Conservation (phyloP, 1,139 yeast genomes). For the Zygotorulaspora mrakii region DNA sequence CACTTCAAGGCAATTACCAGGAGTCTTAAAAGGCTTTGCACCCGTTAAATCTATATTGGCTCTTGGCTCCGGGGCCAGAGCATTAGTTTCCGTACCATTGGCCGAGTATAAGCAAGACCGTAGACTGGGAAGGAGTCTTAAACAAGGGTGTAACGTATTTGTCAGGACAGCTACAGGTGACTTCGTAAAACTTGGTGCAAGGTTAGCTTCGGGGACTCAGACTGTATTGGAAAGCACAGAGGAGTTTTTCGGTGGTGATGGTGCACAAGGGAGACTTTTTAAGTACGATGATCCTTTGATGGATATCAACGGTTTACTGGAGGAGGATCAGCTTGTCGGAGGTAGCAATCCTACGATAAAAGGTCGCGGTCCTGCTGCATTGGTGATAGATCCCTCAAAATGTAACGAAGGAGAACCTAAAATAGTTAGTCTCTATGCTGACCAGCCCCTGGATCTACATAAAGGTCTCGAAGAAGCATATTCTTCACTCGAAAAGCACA, state of each 20-base stretch:
- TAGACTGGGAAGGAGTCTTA: slow-evolving; percentile 62
- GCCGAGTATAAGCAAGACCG: slow-evolving; percentile 74
- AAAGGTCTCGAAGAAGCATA: slow-evolving; percentile 76
- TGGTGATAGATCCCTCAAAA: slow-evolving; percentile 30
- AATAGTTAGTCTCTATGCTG: slow-evolving; percentile 71
- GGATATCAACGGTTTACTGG: slow-evolving; percentile 24
- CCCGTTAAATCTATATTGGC: slow-evolving; percentile 75
- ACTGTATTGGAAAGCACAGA: slow-evolving; percentile 77
- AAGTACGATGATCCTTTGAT: slow-evolving; percentile 18
- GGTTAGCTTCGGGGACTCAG: slow-evolving; percentile 86
- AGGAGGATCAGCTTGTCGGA: slow-evolving; percentile 34
- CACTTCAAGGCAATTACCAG: slow-evolving; percentile 68
- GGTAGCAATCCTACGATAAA: slow-evolving; percentile 30
- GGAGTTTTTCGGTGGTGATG: slow-evolving; percentile 38
- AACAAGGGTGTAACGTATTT: slow-evolving; percentile 74
- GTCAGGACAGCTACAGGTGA: slow-evolving; percentile 80
- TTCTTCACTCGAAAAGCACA: slow-evolving; percentile 64
- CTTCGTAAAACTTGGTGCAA: slow-evolving; percentile 75
- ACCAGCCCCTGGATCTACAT: slow-evolving; percentile 69
- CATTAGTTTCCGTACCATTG: slow-evolving; percentile 68
- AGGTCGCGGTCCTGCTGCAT: slow-evolving; percentile 28
- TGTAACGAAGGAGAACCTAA: slow-evolving; percentile 44
- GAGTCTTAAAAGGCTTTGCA: slow-evolving; percentile 77
- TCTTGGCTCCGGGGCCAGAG: slow-evolving; percentile 74
- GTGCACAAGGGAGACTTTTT: slow-evolving; percentile 22